phyloP scores from a whole-genome alignment of 352 stramenopile genomes.

The Phytophthora europaea region DNA sequence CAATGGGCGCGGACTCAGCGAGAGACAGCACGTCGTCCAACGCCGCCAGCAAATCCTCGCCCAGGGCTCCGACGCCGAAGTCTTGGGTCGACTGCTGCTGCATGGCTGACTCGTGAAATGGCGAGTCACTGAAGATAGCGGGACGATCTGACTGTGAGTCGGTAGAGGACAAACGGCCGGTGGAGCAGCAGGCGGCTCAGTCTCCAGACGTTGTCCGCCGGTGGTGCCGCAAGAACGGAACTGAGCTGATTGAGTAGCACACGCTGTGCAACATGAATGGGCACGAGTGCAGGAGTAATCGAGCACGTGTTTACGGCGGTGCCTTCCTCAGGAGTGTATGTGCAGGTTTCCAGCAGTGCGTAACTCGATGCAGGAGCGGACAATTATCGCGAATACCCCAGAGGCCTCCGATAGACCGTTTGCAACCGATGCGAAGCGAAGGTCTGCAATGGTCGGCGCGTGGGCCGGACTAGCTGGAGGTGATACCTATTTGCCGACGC shows the following conservation, averaged over 20 bases:
- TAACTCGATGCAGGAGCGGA: too few relatives aligned
- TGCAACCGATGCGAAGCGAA: too few relatives aligned
- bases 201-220: slow-evolving; percentile 5
- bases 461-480: too few relatives aligned
- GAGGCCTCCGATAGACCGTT: too few relatives aligned
- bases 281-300: slow-evolving; percentile 20
- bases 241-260: slow-evolving; percentile 25
- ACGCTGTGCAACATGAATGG: slow-evolving; percentile 10
- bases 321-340: too few relatives aligned
- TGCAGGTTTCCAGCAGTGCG: too few relatives aligned
- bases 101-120: slow-evolving; percentile 25
- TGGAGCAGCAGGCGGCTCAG: slow-evolving; percentile 4
- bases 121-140: not conserved
- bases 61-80: slow-evolving; percentile 18
- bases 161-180: not conserved
- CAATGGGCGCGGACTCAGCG: slow-evolving; percentile 15
- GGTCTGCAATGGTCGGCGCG: too few relatives aligned
- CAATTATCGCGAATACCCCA: too few relatives aligned
- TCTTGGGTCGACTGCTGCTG: not conserved
- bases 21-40: slow-evolving; percentile 48
- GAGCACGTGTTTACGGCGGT: slow-evolving; percentile 22
- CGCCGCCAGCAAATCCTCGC: slow-evolving; percentile 40
- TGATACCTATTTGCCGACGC: too few relatives aligned
- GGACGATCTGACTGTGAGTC: not conserved
- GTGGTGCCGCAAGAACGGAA: slow-evolving; percentile 18